These are phyloP conservation scores for Styphnolobium japonicum DNA, from an alignment of 306 rosid species.

Conservation along the genomic window DNA sequence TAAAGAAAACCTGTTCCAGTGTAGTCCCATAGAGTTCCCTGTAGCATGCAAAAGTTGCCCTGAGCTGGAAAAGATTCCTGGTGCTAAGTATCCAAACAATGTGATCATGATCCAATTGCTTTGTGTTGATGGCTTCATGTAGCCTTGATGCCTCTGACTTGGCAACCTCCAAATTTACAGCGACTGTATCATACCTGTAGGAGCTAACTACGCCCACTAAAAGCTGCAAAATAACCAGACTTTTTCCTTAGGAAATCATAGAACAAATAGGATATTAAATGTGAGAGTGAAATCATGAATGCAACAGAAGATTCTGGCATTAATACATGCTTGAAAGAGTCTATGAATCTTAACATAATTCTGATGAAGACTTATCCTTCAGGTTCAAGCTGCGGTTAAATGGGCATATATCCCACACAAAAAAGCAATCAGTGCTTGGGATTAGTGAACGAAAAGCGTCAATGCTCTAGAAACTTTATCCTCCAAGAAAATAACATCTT, in stretches of 20 bases:
- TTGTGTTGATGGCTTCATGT: slow-evolving; percentile 47
- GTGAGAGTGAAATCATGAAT: not conserved
- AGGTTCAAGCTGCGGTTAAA: no score
- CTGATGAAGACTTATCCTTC: not conserved
- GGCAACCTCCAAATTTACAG: slow-evolving; percentile 35
- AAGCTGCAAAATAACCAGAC: slow-evolving; percentile 38
- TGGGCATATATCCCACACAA: no score
- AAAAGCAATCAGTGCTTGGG: no score
- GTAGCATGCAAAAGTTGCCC: slow-evolving; percentile 54
- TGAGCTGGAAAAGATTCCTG: slow-evolving; percentile 63
- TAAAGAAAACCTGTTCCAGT: no score
- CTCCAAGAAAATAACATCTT: no score
- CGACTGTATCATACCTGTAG: slow-evolving; percentile 54
- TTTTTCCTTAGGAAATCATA: not conserved
- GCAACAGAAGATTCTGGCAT: not conserved
- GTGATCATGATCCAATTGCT: slow-evolving; percentile 45
- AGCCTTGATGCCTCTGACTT: slow-evolving; percentile 45
- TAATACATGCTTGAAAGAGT: not conserved
- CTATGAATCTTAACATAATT: not conserved
- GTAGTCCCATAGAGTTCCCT: slow-evolving; percentile 34
- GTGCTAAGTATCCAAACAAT: slow-evolving; percentile 58
- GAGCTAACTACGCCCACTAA: slow-evolving; percentile 64
- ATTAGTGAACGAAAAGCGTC: no score
- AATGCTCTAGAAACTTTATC: no score
- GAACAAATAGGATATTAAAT: not conserved